These are phyloP conservation scores for Alternaria sp. DNA, from an alignment of 2,329 filamentous ascomycete genomes.

Conservation along the genomic window DNA sequence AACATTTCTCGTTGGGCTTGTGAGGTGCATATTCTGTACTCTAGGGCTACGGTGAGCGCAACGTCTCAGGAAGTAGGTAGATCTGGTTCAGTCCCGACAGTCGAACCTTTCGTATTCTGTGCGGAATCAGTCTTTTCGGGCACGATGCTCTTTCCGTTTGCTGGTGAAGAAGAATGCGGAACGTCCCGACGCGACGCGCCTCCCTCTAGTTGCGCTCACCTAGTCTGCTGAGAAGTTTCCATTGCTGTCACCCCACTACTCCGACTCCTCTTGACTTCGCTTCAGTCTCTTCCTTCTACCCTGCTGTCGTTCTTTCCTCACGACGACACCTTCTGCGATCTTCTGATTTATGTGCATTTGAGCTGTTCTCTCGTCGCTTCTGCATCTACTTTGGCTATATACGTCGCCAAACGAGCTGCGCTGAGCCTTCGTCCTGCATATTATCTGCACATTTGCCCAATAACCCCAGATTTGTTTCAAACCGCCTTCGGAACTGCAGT, in stretches of 20 bases:
- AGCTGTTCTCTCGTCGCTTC: conserved; percentile 36
- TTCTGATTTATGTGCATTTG: conserved; percentile 39
- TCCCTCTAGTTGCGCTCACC: conserved; percentile 22
- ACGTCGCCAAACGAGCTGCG: conserved; percentile 41
- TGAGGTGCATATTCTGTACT: neutral
- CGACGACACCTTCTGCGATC: conserved; percentile 12
- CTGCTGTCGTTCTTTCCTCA: conserved; percentile 34
- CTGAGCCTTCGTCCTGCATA: conserved; percentile 44
- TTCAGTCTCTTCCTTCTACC: conserved; percentile 15
- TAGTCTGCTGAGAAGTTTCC: conserved; percentile 16
- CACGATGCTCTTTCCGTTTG: neutral
- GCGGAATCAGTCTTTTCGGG: neutral
- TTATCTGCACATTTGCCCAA: conserved; percentile 47
- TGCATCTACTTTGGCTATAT: conserved; percentile 51
- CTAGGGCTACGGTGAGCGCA: neutral
- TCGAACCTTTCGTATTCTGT: neutral
- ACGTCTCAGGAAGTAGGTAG: neutral
- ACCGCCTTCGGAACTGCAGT: conserved; percentile 9
- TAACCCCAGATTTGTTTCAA: conserved; percentile 27
- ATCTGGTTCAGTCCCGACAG: neutral
- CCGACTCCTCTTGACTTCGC: conserved; percentile 16
- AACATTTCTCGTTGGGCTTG: neutral
- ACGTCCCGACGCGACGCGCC: conserved; percentile 22
- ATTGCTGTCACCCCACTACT: conserved; percentile 23
- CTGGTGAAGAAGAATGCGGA: conserved; percentile 20